Evolutionary conservation across 129 eudicot species (phyloP).

Genomic region (Arctium lappa): DNA sequence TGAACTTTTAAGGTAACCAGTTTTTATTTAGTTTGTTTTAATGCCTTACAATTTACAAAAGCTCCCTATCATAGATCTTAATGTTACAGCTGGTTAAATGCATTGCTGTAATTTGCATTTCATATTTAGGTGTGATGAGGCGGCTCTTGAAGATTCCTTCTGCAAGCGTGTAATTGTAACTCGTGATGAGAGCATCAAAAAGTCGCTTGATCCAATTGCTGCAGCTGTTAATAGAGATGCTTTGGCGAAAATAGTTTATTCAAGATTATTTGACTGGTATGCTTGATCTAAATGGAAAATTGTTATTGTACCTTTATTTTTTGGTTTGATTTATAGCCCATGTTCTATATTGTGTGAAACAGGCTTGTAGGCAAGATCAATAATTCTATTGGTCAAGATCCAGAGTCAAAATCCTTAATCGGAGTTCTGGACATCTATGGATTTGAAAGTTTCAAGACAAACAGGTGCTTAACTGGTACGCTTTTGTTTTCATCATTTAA

Average conservation of each 20-base stretch:
- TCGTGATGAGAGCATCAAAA: constrained; percentile 87
- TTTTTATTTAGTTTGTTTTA: not conserved
- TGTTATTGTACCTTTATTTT: constrained; percentile 2
- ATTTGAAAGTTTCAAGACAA: constrained; percentile 97
- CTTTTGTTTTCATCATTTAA: constrained; percentile 59
- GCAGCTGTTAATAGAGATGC: constrained; percentile 91
- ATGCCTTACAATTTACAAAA: not conserved
- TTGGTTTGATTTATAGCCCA: constrained; percentile 4
- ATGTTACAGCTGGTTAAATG: not conserved
- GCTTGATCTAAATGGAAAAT: constrained; percentile 18
- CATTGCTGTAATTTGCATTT: constrained; percentile 1
- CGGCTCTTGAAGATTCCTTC: constrained; percentile 73
- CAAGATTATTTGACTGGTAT: constrained; percentile 93
- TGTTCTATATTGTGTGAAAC: constrained; percentile 17
- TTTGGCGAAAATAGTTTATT: constrained; percentile 79
- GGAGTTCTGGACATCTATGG: constrained; percentile 99
- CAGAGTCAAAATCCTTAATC: constrained; percentile 66
- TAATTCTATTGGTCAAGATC: constrained; percentile 93
- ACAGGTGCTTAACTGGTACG: constrained; percentile 99
- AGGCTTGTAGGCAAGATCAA: constrained; percentile 93
- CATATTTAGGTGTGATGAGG: constrained; percentile 70
- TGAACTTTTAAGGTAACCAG: constrained; percentile 70
- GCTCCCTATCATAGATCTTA: not conserved
- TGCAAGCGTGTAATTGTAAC: constrained; percentile 94
- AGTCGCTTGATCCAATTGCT: constrained; percentile 67